phyloP scores from a whole-genome alignment of 2,329 filamentous ascomycete genomes.

The Alternaria rosae region DNA sequence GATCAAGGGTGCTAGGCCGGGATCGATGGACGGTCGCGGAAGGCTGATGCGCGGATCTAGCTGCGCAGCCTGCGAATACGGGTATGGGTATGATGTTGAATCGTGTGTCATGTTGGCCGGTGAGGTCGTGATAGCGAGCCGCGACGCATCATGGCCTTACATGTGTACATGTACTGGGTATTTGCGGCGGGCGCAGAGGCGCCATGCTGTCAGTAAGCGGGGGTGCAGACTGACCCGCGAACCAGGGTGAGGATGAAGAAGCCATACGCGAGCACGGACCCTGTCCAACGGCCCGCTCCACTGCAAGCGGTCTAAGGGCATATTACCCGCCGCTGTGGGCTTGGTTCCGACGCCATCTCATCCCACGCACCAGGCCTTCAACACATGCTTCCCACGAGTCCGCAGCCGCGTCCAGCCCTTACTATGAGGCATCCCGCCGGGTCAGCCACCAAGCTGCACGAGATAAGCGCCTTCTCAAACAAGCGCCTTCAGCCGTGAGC shows the following conservation, averaged over 20 bases:
- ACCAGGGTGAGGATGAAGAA: background rate
- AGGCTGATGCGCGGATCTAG: conserved; percentile 19
- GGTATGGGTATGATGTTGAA: background rate
- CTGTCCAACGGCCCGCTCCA: background rate
- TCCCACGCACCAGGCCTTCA: background rate
- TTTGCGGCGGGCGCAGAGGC: background rate
- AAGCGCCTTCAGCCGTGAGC: background rate
- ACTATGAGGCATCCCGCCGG: background rate
- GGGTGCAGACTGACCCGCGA: background rate
- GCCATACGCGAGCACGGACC: background rate
- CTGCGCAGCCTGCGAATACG: conserved; percentile 14
- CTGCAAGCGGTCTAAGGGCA: background rate
- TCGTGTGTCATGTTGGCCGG: background rate
- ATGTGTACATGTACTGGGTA: background rate
- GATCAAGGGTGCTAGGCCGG: conserved; percentile 9
- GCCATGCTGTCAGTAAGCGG: background rate
- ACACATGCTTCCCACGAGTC: background rate
- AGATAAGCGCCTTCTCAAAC: background rate
- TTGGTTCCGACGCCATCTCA: background rate
- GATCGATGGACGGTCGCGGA: conserved; percentile 11
- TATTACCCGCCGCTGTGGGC: background rate
- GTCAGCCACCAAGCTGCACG: background rate
- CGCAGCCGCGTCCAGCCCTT: background rate
- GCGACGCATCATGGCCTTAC: background rate
- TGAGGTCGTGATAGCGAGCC: background rate